Base-by-base conservation (phyloP, 768 basidiomycete species). In the Xanthoconium purpureum region DNA sequence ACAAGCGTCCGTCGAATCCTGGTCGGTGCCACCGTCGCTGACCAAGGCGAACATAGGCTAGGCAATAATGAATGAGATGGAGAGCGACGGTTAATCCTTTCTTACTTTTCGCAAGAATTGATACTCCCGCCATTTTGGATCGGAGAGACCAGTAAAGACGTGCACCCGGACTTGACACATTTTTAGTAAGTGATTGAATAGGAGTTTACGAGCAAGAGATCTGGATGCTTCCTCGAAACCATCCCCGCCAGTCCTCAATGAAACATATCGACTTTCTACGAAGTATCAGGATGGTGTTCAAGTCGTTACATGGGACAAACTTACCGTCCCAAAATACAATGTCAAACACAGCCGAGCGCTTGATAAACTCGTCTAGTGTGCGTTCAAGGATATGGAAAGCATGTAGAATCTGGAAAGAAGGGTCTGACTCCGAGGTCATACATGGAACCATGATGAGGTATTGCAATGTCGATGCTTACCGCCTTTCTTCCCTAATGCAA, bases 31-130 rank as follows among this genome's bases (percentile, higher is more conserved):
- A 9, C 83, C 85, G 52, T 85, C 85, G 56, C 81, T 79, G 18
- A 75, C 71, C 70, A 89, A 73, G 30, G 81, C 75, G 54, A 87
- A 87, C 84, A 89, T 86, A 2, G 88, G 87, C 84, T 87, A 57
- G 32, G 35, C 14, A 9, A 39, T 3, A 7, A 46, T 74, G 42
- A 70, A 56, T 15, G 33, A 28, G 39, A 30, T 35, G 39, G 12
- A 37, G 6, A 46, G 8, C 6, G 8, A 5, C 5, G 11, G 7
- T 6, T 2, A 3, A 30, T 32, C 6, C 12, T n/a, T 43, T 55
- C 63, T 35, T 52, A 82, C 80, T 71, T 80, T 78, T 56, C 67
- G 74, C 14, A 60, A 56, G 20, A 65, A 55, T 35, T 72, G 74
- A 60, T 83, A 85, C 3, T 66, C 66, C 10, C 64, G 55, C 86